phyloP scores from a whole-genome alignment of 2,329 filamentous ascomycete species.

The Cladophialophora yegresii region DNA sequence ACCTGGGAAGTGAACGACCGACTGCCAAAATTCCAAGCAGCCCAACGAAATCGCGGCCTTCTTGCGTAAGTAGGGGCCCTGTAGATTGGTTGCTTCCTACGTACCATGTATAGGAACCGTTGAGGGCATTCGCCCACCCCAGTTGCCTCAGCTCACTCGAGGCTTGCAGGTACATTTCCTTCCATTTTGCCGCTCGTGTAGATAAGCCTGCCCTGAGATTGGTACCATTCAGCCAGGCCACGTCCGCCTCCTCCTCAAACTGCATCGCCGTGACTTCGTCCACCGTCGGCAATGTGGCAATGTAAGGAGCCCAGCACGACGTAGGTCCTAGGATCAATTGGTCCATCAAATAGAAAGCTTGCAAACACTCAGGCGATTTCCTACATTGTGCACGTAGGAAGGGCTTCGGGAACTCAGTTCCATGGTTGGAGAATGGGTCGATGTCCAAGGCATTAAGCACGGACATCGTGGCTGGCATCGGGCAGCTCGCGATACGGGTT shows the following conservation, averaged over 20 bases:
- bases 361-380: constrained; percentile 28
- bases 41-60: constrained; percentile 52
- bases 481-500: constrained; percentile 34
- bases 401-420: constrained; percentile 32
- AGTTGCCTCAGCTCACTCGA: constrained; percentile 40
- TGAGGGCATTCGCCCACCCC: constrained; percentile 38
- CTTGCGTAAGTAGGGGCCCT: background rate
- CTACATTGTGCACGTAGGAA: constrained; percentile 28
- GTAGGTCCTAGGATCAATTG: constrained; percentile 61
- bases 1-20: constrained; percentile 50
- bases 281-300: constrained; percentile 65
- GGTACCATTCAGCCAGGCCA: constrained; percentile 50
- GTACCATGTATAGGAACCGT: constrained; percentile 46
- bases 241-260: constrained; percentile 65
- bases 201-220: constrained; percentile 38
- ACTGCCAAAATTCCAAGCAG: constrained; percentile 48
- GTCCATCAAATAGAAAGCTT: constrained; percentile 65
- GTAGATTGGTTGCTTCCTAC: constrained; percentile 1
- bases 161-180: constrained; percentile 43
- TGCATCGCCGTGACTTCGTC: constrained; percentile 62
- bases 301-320: constrained; percentile 70
- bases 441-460: constrained; percentile 36
- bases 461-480: constrained; percentile 34
- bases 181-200: constrained; percentile 43
- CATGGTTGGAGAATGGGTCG: constrained; percentile 34